Percentiles rank a stretch among this genome's conserved stretches.
These are phyloP conservation scores for Leishmania tropica DNA, from an alignment of 208 protist genomes.

Conservation along the genomic window DNA sequence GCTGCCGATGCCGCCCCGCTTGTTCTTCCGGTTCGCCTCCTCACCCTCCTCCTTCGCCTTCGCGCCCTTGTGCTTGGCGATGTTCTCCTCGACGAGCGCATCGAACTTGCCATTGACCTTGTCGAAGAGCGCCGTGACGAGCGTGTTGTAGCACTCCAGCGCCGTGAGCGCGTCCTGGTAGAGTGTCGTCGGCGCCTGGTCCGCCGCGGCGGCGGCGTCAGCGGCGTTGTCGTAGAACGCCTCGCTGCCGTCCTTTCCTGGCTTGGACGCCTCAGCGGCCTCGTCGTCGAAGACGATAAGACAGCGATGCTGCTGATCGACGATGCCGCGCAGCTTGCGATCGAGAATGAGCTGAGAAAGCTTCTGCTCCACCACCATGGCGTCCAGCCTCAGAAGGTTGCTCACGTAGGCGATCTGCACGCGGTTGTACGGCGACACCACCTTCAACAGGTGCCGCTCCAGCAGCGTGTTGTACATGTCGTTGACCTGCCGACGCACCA, in stretches of 20 bases:
- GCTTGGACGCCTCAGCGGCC: slow-evolving; percentile 32
- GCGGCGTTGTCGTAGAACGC: slow-evolving; percentile 54
- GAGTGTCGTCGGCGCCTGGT: slow-evolving; percentile 52
- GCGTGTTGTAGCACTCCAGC: slow-evolving; percentile 73
- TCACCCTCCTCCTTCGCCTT: slow-evolving; percentile 34
- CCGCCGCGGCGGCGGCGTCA: slow-evolving; percentile 24
- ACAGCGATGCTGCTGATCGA: slow-evolving; percentile 91
- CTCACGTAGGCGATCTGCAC: slow-evolving; percentile 97
- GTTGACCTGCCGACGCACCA: slow-evolving; percentile 92
- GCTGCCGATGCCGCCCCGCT: background rate
- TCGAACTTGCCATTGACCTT: slow-evolving; percentile 89
- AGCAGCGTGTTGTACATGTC: slow-evolving; percentile 97
- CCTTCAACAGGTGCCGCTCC: slow-evolving; percentile 95
- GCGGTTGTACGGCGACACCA: slow-evolving; percentile 97
- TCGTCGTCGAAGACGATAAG: slow-evolving; percentile 93
- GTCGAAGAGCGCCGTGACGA: slow-evolving; percentile 90
- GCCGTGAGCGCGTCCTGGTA: slow-evolving; percentile 75
- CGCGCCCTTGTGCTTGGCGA: slow-evolving; percentile 52
- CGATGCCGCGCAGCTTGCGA: slow-evolving; percentile 95
- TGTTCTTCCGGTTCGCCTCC: slow-evolving; percentile 18
- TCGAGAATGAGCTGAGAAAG: slow-evolving; percentile 99
- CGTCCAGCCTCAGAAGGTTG: slow-evolving; percentile 87
- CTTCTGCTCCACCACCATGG: slow-evolving; percentile 69
- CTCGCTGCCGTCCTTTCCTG: slow-evolving; percentile 11
- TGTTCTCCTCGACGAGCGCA: slow-evolving; percentile 77